phyloP scores from a whole-genome alignment of 2,329 filamentous ascomycete species.

The Tolypocladium endophyticum region DNA sequence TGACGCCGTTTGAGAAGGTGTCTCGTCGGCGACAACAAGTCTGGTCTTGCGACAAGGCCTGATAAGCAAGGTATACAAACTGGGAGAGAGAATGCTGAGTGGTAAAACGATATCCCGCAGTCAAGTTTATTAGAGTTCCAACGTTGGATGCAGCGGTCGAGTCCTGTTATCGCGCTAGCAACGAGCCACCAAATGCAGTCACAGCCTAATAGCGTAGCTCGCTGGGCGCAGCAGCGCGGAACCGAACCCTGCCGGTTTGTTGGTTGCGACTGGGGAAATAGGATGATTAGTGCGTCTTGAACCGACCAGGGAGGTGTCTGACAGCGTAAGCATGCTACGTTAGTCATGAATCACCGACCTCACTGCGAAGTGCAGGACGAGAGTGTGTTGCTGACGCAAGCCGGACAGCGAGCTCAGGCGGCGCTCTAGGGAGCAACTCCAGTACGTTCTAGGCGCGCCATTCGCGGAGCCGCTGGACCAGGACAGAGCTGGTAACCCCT shows the following conservation, averaged over 20 bases:
- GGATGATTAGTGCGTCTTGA: background rate
- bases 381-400: background rate
- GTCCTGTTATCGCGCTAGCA: background rate
- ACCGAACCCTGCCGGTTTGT: background rate
- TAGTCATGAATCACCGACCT: background rate
- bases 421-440: background rate
- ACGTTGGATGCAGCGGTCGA: background rate
- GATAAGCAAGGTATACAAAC: background rate
- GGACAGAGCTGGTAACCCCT: too few relatives aligned
- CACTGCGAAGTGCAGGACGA: background rate
- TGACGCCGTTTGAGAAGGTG: background rate
- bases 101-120: background rate
- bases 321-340: background rate
- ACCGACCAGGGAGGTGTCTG: background rate
- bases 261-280: background rate
- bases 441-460: too few relatives aligned
- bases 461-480: background rate
- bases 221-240: background rate
- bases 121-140: background rate
- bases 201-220: background rate
- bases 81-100: background rate
- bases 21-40: background rate
- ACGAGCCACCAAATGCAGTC: background rate
- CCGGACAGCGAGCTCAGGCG: background rate
- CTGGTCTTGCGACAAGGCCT: too few relatives aligned